phyloP scores from a whole-genome alignment of 2,329 filamentous ascomycete genomes.

The Coniella lustricola region DNA sequence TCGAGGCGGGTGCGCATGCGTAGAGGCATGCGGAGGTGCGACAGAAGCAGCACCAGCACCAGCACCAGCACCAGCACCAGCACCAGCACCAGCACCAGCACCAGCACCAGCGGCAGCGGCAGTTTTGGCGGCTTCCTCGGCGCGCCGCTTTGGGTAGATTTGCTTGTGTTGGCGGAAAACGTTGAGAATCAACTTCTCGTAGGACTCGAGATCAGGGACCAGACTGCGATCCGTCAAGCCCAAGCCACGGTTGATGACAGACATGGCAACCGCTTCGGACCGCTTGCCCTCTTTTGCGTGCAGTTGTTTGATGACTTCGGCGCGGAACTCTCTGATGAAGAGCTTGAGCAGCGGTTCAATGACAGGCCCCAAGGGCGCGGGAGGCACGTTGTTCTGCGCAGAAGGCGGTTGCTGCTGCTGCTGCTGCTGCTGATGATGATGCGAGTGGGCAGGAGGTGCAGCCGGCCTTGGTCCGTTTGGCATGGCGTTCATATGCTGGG shows the following conservation, averaged over 20 bases:
- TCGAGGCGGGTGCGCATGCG: background rate
- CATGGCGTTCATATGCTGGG: background rate
- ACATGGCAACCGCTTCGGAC: slow-evolving; percentile 43
- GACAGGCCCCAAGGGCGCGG: slow-evolving; percentile 23
- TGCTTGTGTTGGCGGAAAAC: slow-evolving; percentile 30
- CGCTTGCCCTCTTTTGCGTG: slow-evolving; percentile 34
- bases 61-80: background rate
- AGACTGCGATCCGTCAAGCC: slow-evolving; percentile 36
- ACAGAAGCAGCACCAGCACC: background rate
- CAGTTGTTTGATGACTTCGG: slow-evolving; percentile 39
- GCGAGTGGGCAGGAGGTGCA: background rate
- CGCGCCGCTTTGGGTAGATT: slow-evolving; percentile 10
- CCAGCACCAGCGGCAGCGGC: background rate
- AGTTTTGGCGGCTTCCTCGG: slow-evolving; percentile 5
- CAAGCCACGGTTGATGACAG: slow-evolving; percentile 44
- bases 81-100: background rate
- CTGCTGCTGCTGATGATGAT: no score
- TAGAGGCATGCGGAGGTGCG: background rate
- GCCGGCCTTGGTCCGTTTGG: slow-evolving; percentile 5
- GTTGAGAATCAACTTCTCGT: slow-evolving; percentile 40
- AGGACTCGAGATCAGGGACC: slow-evolving; percentile 36
- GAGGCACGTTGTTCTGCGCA: background rate
- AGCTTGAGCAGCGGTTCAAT: slow-evolving; percentile 37
- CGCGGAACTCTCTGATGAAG: slow-evolving; percentile 39
- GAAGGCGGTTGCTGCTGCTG: slow-evolving; percentile 1